Evolutionary conservation across 2,329 filamentous ascomycete genomes (phyloP).

Genomic region (Fusarium anguioides): DNA sequence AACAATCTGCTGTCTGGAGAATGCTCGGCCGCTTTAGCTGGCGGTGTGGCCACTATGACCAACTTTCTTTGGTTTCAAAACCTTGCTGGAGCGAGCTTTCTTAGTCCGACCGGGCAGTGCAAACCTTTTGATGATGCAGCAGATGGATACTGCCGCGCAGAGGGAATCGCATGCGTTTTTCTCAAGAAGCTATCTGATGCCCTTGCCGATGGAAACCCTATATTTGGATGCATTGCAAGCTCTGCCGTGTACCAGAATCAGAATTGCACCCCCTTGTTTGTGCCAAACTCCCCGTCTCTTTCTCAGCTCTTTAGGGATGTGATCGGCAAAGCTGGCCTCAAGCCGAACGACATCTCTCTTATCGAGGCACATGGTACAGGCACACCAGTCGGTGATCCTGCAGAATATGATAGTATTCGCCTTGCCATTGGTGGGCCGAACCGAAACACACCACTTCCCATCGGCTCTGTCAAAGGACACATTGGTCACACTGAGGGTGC

Average conservation of each 20-base stretch:
- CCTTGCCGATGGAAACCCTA: background rate
- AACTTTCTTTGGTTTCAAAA: background rate
- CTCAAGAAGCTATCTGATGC: background rate
- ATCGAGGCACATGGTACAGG: background rate
- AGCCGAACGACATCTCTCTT: background rate
- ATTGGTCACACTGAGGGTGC: background rate
- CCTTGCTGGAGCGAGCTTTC: background rate
- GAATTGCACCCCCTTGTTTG: background rate
- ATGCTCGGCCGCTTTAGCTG: background rate
- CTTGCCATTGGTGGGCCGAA: background rate
- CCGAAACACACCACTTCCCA: background rate
- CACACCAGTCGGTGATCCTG: background rate
- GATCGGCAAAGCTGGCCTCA: background rate
- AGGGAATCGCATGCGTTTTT: background rate
- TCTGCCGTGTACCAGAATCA: background rate
- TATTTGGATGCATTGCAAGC: background rate
- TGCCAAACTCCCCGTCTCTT: background rate
- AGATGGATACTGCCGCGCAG: background rate
- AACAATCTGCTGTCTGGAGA: background rate
- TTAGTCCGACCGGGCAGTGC: background rate
- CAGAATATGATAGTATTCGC: background rate
- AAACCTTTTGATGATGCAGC: background rate
- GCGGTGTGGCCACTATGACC: background rate
- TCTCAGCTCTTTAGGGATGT: background rate
- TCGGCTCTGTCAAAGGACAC: background rate